phyloP scores from a whole-genome alignment of 2,329 filamentous ascomycete species.

The Fusarium vanettenii region DNA sequence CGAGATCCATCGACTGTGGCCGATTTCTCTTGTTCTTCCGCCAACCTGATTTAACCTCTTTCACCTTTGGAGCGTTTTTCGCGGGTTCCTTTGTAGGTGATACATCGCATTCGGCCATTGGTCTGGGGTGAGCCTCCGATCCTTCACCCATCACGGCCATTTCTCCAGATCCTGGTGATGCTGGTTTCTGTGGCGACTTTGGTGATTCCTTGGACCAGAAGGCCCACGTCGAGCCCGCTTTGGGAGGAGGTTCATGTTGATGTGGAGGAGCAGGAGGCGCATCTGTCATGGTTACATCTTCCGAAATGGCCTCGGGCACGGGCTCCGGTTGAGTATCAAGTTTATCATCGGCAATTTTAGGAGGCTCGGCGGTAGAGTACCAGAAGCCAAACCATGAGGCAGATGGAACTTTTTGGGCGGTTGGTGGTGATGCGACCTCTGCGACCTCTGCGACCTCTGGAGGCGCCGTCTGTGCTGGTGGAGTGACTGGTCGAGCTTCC shows the following conservation, averaged over 20 bases:
- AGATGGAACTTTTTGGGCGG: slow-evolving; percentile 32
- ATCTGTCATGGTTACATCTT: slow-evolving; percentile 59
- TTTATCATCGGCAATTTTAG: slow-evolving; percentile 21
- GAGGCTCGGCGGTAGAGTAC: slow-evolving; percentile 41
- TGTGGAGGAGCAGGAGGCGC: slow-evolving; percentile 47
- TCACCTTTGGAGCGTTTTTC: slow-evolving; percentile 43
- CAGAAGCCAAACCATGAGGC: slow-evolving; percentile 57
- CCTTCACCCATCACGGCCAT: slow-evolving; percentile 69
- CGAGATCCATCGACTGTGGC: slow-evolving; percentile 61
- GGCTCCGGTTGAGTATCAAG: slow-evolving; percentile 16
- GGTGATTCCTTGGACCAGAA: slow-evolving; percentile 78
- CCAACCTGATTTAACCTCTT: slow-evolving; percentile 51
- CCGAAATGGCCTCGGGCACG: slow-evolving; percentile 37
- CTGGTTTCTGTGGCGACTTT: slow-evolving; percentile 47
- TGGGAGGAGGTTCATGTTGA: slow-evolving; percentile 52
- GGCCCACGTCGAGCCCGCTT: slow-evolving; percentile 77
- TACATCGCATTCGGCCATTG: slow-evolving; percentile 58
- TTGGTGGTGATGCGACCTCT: slow-evolving; percentile 26
- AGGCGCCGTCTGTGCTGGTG: slow-evolving; percentile 34
- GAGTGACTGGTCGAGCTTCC: slow-evolving; percentile 35
- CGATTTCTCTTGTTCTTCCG: slow-evolving; percentile 58
- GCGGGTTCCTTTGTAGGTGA: slow-evolving; percentile 50
- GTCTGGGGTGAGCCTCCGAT: slow-evolving; percentile 66
- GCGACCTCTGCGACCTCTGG: slow-evolving; percentile 30
- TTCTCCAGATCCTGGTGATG: slow-evolving; percentile 58